Conservation (phyloP, 2,329 filamentous ascomycete species). For the Metarhizium sp. region DNA sequence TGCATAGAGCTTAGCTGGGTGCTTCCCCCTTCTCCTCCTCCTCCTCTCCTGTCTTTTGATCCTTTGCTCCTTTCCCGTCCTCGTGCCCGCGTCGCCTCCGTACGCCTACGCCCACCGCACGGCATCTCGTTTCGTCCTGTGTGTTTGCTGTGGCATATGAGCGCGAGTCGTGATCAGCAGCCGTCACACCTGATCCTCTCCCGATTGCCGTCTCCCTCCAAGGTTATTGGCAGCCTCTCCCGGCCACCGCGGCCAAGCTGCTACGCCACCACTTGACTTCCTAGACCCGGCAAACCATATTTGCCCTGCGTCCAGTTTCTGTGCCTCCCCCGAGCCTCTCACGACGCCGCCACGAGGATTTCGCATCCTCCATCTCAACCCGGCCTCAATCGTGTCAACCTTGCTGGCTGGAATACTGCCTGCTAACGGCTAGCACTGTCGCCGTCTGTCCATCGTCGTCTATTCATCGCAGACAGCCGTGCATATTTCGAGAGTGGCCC, state of each 20-base stretch:
- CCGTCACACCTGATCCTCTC: constrained; percentile 5
- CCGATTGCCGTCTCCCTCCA: not conserved
- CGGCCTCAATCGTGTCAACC: not conserved
- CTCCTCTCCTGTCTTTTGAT: constrained; percentile 8
- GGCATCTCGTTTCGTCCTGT: not conserved
- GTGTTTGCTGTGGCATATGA: constrained; percentile 2
- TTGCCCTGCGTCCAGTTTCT: not conserved
- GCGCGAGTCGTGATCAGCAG: constrained; percentile 7
- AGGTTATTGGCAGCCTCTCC: constrained; percentile 10
- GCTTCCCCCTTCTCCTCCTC: constrained; percentile 9
- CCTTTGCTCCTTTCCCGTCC: constrained; percentile 1
- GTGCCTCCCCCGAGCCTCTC: not conserved
- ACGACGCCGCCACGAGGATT: not conserved
- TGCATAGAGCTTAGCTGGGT: not conserved
- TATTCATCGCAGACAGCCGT: not conserved
- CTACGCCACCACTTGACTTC: constrained; percentile 8
- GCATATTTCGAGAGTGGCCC: not conserved
- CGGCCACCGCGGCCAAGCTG: constrained; percentile 7
- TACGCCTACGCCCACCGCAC: not conserved
- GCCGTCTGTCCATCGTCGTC: not conserved
- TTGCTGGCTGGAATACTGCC: not conserved
- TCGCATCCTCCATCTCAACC: not conserved
- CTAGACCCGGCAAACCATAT: not conserved
- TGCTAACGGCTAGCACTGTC: not conserved
- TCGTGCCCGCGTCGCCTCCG: not conserved